A percentile compares a stretch with the other conserved stretches of the same genome.
Evolutionary conservation across 192 early-diverging fungal species (phyloP).

Genomic region (Coemansia sp.): DNA sequence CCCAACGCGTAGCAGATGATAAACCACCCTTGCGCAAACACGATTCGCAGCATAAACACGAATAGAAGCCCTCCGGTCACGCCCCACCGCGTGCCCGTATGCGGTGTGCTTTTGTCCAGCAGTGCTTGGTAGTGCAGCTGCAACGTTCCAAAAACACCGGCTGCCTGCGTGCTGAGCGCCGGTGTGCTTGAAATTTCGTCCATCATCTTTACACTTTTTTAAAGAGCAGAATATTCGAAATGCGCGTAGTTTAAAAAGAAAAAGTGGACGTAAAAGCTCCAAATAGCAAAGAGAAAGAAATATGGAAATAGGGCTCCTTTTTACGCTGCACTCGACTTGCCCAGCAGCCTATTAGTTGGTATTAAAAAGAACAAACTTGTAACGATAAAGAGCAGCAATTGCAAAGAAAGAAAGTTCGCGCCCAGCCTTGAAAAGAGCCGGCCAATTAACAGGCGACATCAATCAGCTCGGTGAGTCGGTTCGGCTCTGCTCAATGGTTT

Average conservation of each 20-base stretch:
- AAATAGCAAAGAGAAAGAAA: not conserved
- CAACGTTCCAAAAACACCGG: conserved; percentile 30
- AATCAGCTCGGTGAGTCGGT: not conserved
- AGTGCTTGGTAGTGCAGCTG: conserved; percentile 67
- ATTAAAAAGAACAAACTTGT: not conserved
- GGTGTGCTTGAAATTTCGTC: conserved; percentile 42
- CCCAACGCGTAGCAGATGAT: conserved; percentile 93
- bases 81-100: conserved; percentile 72
- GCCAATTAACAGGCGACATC: conserved; percentile 1
- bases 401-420: not conserved
- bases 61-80: conserved; percentile 62
- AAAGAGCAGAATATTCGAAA: not conserved
- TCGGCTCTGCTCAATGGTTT: not conserved
- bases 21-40: conserved; percentile 89
- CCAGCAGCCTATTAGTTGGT: not conserved
- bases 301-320: not conserved
- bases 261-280: not conserved
- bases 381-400: not conserved
- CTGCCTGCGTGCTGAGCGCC: conserved; percentile 46
- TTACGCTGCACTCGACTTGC: conserved; percentile 1
- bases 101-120: conserved; percentile 82
- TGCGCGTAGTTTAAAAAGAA: not conserved
- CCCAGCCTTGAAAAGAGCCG: not conserved
- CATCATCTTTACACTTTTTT: conserved; percentile 35
- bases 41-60: conserved; percentile 75